Base-by-base conservation (phyloP, 495 filamentous ascomycete genomes). In the Xylaria nigripes region DNA sequence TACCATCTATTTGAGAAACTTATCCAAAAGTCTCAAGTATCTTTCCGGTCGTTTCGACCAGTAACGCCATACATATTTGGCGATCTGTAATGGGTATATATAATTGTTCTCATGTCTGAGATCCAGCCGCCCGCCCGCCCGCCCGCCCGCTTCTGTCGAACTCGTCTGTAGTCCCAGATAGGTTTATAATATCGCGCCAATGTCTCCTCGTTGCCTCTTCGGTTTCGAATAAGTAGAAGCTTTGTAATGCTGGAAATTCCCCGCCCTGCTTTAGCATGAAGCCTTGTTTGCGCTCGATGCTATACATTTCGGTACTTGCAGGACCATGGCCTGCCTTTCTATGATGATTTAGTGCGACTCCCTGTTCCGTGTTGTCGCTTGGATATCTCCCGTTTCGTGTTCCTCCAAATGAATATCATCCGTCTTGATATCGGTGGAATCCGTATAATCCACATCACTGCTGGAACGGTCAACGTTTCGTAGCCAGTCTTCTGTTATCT, bases 401-500 rank as follows among this genome's bases (percentile, higher is more conserved):
- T 45, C 54, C 38, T 51, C 47, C 43, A 38, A 51, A 30, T 40
- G 38, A 18, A 40, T 57, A 30, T 42, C 48, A 7, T 51, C 54
- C 16, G 54, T 56, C 21, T 46, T 50, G 19, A 40, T 15, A 48
- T 55, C 46, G 22, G 52, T 22, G 8, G 18, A 48, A 13, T 38
- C 30, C n/a, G 25, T 46, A 22, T 44, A 18, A 19, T 50, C 46
- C 48, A 40, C 44, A 43, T 34, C 46, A 45, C 29, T 48, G 47
- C 36, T 24, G 16, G 34, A 25, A 45, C 34, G 19, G 13, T 55
- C 53, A n/a, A 55, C 53, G 7, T 55, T 55, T 45, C 32, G 41
- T 21, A 55, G 34, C 53, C 53, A 55, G 43, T 55, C 53, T 27
- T 55, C 53, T 36, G 53, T 55, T 50, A 46, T 21, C 27, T 19